Percentiles rank a stretch among this genome's conserved stretches.
phyloP scores from a whole-genome alignment of 306 rosid genomes.

The Cicer yamashitae region DNA sequence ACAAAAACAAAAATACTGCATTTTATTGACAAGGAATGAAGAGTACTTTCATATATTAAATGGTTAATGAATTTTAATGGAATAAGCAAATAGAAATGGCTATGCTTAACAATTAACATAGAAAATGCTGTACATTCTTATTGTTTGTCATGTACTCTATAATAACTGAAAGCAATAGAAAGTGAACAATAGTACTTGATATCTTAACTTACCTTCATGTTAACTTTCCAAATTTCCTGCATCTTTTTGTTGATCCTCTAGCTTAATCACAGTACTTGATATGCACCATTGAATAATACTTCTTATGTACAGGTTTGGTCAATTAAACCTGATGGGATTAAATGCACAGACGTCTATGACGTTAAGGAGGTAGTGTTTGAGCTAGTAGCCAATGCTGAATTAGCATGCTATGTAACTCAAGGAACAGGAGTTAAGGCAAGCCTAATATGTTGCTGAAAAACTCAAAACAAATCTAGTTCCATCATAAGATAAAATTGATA shows the following conservation, averaged over 20 bases:
- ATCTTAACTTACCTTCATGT: slow-evolving; percentile 23
- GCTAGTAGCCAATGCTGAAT: slow-evolving; percentile 64
- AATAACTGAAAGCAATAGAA: slow-evolving; percentile 28
- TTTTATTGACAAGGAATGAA: neutral
- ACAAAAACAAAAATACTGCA: neutral
- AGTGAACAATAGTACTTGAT: slow-evolving; percentile 7
- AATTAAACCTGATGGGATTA: slow-evolving; percentile 70
- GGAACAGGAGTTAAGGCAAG: slow-evolving; percentile 89
- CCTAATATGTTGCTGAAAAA: slow-evolving; percentile 7
- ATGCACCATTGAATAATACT: slow-evolving; percentile 32
- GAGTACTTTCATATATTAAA: neutral
- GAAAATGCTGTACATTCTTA: slow-evolving; percentile 21
- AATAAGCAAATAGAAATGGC: slow-evolving; percentile 25
- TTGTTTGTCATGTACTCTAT: slow-evolving; percentile 13
- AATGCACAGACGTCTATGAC: slow-evolving; percentile 72
- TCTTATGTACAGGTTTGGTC: slow-evolving; percentile 67
- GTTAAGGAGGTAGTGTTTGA: slow-evolving; percentile 79
- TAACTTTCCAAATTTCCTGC: slow-evolving; percentile 13
- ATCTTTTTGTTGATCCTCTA: slow-evolving; percentile 26
- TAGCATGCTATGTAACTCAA: slow-evolving; percentile 79
- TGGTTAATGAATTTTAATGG: neutral
- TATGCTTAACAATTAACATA: neutral
- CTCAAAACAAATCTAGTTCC: slow-evolving; percentile 37
- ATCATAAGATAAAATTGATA: slow-evolving; percentile 15
- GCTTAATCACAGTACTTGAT: slow-evolving; percentile 2